Evolutionary conservation across 345 rosid genomes (phyloP), one percentile per base, ranked within the genome.

Genomic region (Turnera subulata): DNA sequence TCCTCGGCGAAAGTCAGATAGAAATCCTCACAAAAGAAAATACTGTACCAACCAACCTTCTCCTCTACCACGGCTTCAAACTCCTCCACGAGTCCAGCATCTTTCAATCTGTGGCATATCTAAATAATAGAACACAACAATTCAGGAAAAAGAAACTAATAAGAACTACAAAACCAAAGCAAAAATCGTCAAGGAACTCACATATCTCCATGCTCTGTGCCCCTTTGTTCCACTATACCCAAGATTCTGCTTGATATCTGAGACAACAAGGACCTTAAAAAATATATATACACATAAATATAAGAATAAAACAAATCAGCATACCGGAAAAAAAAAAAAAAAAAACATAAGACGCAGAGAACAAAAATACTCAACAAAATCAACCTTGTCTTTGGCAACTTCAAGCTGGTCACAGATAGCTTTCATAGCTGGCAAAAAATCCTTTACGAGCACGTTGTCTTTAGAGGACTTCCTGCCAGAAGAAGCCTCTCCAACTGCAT

Each of bases 151-250:
- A 13, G 29, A 56, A 56, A 14, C 47, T 9, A 17, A 32, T 38
- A 49, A 45, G 47, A 70, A 52, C 23, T 29, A 32, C 26, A 9
- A 11, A 42, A 42, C 19, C 16, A 2, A 22, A 23, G 1, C 14
- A 21, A 55, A 2, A 23, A 20, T 52, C 4, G 39, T 5, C 0
- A 19, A 24, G 13, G 49, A 39, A 46, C 71, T 78, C 79, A 89
- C 97, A 73, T 65, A 73, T 82, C 92, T 87, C 99, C 96, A 93
- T 64, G 90, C 81, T 71, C 73, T 84, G 63, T 89, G 91, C 45
- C 85, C 84, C 19, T 71, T 37, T 43, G 62, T 63, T 71, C 94
- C 85, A 33, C 53, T 59, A 64, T 93, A 89, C 59, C 94, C 96
- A 63, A 93, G 91, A 74, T 75, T 81, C 38, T 64, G 79, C 74